Evolutionary conservation across 306 rosid species (phyloP).

Genomic region (Canavalia ensiformis): DNA sequence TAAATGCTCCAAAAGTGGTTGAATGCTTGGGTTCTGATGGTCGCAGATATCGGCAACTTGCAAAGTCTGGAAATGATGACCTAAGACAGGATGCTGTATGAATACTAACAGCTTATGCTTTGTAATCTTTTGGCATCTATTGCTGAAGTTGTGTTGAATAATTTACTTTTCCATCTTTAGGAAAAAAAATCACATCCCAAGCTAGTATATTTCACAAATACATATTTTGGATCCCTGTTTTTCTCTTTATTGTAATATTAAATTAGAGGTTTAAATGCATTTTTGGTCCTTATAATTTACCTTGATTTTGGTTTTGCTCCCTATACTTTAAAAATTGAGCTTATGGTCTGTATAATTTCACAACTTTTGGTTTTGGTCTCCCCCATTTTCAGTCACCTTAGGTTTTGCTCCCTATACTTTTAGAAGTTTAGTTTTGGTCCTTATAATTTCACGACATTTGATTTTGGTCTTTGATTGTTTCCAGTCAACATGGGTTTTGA

Average conservation of each 20-base stretch:
- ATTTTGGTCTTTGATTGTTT: too few species aligned
- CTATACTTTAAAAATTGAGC: neutral
- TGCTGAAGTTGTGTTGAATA: conserved; percentile 29
- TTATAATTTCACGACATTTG: neutral
- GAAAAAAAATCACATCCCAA: neutral
- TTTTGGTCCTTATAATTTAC: neutral
- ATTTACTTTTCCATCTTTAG: conserved; percentile 8
- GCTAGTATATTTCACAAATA: conserved; percentile 36
- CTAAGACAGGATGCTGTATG: conserved; percentile 96
- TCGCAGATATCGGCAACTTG: conserved; percentile 79
- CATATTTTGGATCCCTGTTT: conserved; percentile 4
- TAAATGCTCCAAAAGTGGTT: conserved; percentile 96
- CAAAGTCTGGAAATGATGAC: conserved; percentile 98
- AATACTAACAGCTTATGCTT: conserved; percentile 40
- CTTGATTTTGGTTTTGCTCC: neutral
- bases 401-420: neutral
- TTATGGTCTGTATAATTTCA: too few species aligned
- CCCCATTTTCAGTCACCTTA: too few species aligned
- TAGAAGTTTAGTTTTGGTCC: neutral
- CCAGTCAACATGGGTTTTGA: too few species aligned
- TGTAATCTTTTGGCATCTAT: conserved; percentile 27
- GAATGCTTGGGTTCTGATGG: conserved; percentile 98
- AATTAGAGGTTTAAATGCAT: conserved; percentile 12
- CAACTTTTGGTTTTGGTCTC: too few species aligned
- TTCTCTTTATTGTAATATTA: conserved; percentile 20